Evolutionary conservation across 2,329 filamentous ascomycete genomes (phyloP), one percentile per base, ranked within the genome.

Genomic region (Cytospora chrysosperma): DNA sequence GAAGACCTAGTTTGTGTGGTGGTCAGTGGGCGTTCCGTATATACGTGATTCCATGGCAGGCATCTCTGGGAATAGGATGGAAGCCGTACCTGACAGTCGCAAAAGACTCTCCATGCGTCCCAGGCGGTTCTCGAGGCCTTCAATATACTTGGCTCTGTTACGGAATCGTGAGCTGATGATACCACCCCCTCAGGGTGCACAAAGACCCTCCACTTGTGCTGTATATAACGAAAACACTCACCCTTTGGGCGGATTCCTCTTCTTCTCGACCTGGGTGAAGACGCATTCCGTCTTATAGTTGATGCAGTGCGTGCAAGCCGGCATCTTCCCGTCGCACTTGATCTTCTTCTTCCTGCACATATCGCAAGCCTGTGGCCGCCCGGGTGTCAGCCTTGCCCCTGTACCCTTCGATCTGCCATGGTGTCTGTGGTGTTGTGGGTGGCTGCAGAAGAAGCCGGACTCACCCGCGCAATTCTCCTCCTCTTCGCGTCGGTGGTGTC

Each of bases 201-300:
- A n/a, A n/a, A 55, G 52, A 60, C 60, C 12, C 34, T 37, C 60
- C 13, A 19, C 26, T 21, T 19, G 13, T 21, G 32, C 30, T 40
- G 24, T 26, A 24, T 37, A 55, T 15, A 40, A 13, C 53, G 47
- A 51, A 8, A 52, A 17, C 32, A 75, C 85, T 69, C 84, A 96
- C 93, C 95, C 94, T 82, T 98, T 99, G 1, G 94, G 95, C 59
- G 95, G 94, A 75, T 91, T 95, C 64, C 95, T 86, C 83, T 99
- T 99, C 87, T 99, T 99, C 80, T 99, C 95, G 43, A 98, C 93
- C 75, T 97, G 93, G 0, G 95, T 98, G 74, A 98, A 98, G 70
- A 97, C 86, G 76, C 94, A 99, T 71, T 97, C 93, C 6, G 93
- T 97, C 82, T 97, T 97, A 82, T 97, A 97, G 76, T 97, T 98